Percentiles rank a stretch among this genome's conserved stretches.
These are phyloP conservation scores for Spergularia bocconei DNA, from an alignment of 148 eudicot species.

Conservation along the genomic window DNA sequence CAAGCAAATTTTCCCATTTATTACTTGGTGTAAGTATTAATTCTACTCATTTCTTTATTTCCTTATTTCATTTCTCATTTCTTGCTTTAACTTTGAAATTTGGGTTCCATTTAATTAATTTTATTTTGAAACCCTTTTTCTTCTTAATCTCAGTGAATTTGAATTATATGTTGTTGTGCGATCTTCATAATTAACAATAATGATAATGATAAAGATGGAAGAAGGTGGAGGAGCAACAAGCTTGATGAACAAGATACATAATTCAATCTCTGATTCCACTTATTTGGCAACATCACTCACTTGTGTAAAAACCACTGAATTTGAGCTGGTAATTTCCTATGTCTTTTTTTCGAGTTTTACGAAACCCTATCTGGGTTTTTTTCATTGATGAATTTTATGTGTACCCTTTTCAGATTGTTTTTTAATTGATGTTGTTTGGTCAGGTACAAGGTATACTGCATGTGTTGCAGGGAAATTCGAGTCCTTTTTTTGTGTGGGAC, in stretches of 20 bases:
- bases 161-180: too few species aligned
- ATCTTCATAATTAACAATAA: too few species aligned
- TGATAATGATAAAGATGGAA: constrained; percentile 36
- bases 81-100: too few species aligned
- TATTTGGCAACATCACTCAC: constrained; percentile 59
- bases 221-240: constrained; percentile 44
- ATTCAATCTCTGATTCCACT: constrained; percentile 36
- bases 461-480: constrained; percentile 72
- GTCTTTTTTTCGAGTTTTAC: not conserved
- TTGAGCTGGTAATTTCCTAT: constrained; percentile 56
- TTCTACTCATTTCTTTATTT: too few species aligned
- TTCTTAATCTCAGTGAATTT: too few species aligned
- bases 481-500: constrained; percentile 68
- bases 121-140: too few species aligned
- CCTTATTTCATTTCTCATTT: too few species aligned
- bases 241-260: constrained; percentile 52
- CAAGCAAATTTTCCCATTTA: too few species aligned
- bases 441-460: constrained; percentile 82
- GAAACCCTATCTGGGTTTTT: not conserved
- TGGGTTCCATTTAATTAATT: too few species aligned
- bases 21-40: too few species aligned
- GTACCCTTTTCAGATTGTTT: constrained; percentile 2
- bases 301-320: constrained; percentile 54
- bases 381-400: not conserved
- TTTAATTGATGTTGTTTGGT: not conserved